Percentiles rank a stretch among this genome's conserved stretches.
Conservation (phyloP, 2,329 filamentous ascomycete species). For the Ophiostoma pallidulum region DNA sequence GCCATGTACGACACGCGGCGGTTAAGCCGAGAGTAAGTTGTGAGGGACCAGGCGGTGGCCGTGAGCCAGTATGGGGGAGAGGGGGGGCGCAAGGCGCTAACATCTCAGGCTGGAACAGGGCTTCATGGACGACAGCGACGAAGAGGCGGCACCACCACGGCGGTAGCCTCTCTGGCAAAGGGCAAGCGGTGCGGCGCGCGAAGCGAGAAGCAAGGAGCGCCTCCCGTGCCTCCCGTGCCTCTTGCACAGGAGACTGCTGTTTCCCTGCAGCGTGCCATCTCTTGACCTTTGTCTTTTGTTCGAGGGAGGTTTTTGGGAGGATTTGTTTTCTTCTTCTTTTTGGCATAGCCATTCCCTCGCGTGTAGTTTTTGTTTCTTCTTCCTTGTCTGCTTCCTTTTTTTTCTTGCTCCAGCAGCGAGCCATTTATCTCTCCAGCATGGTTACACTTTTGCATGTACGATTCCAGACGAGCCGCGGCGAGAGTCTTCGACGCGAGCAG, state of each 20-base stretch:
- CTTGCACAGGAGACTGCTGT: not conserved
- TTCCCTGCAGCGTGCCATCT: no score
- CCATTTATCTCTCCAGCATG: not conserved
- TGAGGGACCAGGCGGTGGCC: no score
- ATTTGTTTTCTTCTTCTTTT: no score
- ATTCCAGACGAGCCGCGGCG: no score
- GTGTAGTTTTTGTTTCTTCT: not conserved
- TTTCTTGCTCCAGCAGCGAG: no score
- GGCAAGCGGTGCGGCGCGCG: not conserved
- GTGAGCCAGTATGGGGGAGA: no score
- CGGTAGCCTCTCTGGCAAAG: not conserved
- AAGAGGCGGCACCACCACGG: slow-evolving; percentile 21
- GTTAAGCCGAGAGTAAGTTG: slow-evolving; percentile 66
- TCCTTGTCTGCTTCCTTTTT: not conserved
- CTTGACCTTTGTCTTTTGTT: no score
- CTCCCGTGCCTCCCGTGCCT: not conserved
- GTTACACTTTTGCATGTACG: no score
- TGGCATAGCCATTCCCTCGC: no score
- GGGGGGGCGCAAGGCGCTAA: no score
- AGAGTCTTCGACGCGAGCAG: no score
- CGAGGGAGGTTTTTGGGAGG: no score
- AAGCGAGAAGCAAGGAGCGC: not conserved
- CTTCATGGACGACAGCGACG: slow-evolving; percentile 38
- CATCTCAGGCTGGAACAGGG: slow-evolving; percentile 30
- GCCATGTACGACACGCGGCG: slow-evolving; percentile 46